phyloP scores from a whole-genome alignment of 208 protist genomes.

The Naegleria fowleri region DNA sequence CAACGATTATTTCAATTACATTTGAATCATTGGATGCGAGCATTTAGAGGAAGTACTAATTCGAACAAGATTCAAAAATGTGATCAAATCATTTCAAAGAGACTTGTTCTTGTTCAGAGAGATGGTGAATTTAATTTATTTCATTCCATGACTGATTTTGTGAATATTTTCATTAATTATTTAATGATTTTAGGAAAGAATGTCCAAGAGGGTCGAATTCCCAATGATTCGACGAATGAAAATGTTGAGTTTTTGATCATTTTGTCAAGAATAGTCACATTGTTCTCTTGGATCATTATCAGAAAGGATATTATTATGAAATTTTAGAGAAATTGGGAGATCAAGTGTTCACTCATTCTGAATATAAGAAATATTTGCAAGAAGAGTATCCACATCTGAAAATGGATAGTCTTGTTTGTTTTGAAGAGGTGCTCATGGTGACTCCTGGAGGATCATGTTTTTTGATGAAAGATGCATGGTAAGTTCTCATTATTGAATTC shows the following conservation, averaged over 20 bases:
- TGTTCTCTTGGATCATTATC: not conserved
- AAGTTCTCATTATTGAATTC: too few species aligned
- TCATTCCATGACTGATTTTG: not conserved
- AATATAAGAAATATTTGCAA: not conserved
- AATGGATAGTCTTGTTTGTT: not conserved
- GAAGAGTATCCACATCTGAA: not conserved
- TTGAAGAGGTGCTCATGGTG: not conserved
- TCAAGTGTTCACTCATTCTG: not conserved
- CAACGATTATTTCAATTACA: not conserved
- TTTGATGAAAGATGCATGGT: not conserved
- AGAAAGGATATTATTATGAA: not conserved
- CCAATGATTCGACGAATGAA: too few species aligned
- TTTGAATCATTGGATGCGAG: not conserved
- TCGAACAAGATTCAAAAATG: not conserved
- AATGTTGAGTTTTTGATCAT: not conserved
- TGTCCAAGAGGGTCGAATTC: not conserved
- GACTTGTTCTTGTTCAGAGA: not conserved
- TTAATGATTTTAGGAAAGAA: not conserved
- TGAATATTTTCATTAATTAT: not conserved
- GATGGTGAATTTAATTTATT: not conserved
- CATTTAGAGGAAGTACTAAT: not conserved
- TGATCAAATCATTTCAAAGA: not conserved
- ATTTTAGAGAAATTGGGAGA: not conserved
- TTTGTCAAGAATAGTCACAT: not conserved
- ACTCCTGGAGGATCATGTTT: conserved; percentile 24